Conservation (phyloP, 1,139 yeast species). For the Lodderomyces pseudojiufengensis region DNA sequence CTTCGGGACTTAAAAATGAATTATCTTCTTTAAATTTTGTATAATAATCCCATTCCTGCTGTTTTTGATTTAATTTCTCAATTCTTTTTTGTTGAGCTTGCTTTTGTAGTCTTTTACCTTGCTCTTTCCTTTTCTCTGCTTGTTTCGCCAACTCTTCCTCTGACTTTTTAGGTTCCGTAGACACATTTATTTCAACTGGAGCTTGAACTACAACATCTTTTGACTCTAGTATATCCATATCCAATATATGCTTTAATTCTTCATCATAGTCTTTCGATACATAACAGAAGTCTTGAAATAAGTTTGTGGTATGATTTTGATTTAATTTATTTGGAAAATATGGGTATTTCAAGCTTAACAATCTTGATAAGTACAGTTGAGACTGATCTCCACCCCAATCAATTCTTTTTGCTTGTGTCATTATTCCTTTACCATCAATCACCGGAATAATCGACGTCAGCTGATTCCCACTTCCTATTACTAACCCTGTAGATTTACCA, state of each 20-base stretch:
- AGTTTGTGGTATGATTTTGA: slow-evolving; percentile 56
- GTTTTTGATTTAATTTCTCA: slow-evolving; percentile 77
- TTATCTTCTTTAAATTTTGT: slow-evolving; percentile 54
- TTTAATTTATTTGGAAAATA: slow-evolving; percentile 77
- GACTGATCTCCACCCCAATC: slow-evolving; percentile 91
- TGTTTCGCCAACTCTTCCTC: slow-evolving; percentile 79
- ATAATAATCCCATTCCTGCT: slow-evolving; percentile 75
- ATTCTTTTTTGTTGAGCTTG: slow-evolving; percentile 84
- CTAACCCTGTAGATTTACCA: slow-evolving; percentile 53
- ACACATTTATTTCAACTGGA: slow-evolving; percentile 53
- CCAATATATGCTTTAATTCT: slow-evolving; percentile 57
- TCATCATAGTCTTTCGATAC: slow-evolving; percentile 64
- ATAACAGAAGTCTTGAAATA: slow-evolving; percentile 77
- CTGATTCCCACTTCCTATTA: slow-evolving; percentile 80
- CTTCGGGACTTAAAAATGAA: slow-evolving; percentile 41
- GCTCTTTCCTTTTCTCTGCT: slow-evolving; percentile 78
- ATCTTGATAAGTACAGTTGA: slow-evolving; percentile 56
- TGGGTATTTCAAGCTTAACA: slow-evolving; percentile 82
- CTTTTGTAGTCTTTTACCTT: slow-evolving; percentile 85
- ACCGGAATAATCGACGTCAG: slow-evolving; percentile 84
- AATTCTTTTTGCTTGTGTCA: slow-evolving; percentile 71
- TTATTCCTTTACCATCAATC: slow-evolving; percentile 57
- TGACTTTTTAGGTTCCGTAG: slow-evolving; percentile 63
- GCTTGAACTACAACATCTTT: slow-evolving; percentile 80
- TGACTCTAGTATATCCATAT: slow-evolving; percentile 58